These are phyloP conservation scores for Penicillium fimorum DNA, from an alignment of 495 filamentous ascomycete species.

Conservation along the genomic window DNA sequence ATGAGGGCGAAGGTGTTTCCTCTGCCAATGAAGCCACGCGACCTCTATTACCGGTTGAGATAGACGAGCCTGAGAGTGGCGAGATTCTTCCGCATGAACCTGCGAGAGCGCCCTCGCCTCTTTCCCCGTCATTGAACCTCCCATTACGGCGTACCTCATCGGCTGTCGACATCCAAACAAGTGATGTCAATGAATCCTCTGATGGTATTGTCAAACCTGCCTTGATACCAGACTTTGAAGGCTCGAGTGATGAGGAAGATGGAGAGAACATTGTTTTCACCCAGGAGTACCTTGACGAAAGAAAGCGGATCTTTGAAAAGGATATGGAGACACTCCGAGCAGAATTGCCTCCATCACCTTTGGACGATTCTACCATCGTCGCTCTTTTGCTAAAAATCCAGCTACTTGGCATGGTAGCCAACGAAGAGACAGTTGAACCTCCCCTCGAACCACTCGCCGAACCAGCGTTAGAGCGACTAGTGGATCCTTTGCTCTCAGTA, in stretches of 20 bases:
- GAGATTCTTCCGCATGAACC: conserved; percentile 5
- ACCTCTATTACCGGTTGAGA: conserved; percentile 10
- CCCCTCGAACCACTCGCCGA: neutral
- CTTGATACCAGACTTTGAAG: conserved; percentile 35
- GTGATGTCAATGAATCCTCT: conserved; percentile 12
- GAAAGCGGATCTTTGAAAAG: conserved; percentile 48
- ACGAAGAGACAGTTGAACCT: conserved; percentile 18
- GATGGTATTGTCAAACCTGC: conserved; percentile 6
- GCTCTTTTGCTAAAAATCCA: conserved; percentile 46
- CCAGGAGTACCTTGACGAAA: conserved; percentile 51
- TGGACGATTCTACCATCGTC: conserved; percentile 48
- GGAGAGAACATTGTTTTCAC: conserved; percentile 47
- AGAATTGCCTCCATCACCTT: conserved; percentile 43
- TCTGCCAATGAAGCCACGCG: conserved; percentile 22
- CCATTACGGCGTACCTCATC: conserved; percentile 15
- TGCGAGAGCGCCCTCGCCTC: conserved; percentile 8
- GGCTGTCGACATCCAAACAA: conserved; percentile 8
- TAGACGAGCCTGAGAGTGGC: conserved; percentile 3
- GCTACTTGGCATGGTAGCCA: conserved; percentile 42
- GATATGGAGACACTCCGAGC: conserved; percentile 45
- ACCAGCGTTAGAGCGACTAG: neutral
- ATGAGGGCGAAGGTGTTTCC: conserved; percentile 38
- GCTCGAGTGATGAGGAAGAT: conserved; percentile 46
- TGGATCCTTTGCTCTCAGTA: conserved; percentile 11
- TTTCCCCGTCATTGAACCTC: conserved; percentile 19